Base-by-base conservation (phyloP, 2,329 filamentous ascomycete genomes). In the Fusarium nygamai region DNA sequence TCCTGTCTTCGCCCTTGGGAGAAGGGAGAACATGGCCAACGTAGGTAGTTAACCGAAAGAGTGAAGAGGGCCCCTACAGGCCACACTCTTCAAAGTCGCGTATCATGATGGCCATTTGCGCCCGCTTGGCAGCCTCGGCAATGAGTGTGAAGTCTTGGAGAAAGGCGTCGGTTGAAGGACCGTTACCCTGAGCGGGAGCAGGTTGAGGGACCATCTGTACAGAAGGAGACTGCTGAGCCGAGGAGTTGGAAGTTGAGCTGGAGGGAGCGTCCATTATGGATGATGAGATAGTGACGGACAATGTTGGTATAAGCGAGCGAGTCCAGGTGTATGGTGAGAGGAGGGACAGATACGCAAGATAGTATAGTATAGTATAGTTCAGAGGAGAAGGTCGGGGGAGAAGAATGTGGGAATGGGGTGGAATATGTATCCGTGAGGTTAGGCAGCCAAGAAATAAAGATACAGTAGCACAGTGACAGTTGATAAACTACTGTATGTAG, bases 61-160 rank as follows among this genome's bases (percentile, higher is more conserved):
- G 20, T 38, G 19, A 38, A 38, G 19, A 38, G 39, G n/a, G n/a
- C n/a, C 33, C 47, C 70, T 72, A 89, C 53, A 94, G 83, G 61
- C 89, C 90, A 79, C 93, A 88, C 73, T 91, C 90, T 79, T 94
- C 94, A 80, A 98, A 88, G 83, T 98, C 96, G 71, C 95, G 89
- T 87, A 95, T 93, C 81, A 98, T 86, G 79, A 95, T 91, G 47
- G 94, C 94, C 87, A 98, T 93, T 83, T 98, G 94, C 16, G 96
- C 96, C 47, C 95, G 88, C 84, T 97, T 98, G 48, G 95, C 96
- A 5, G 96, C 96, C 86, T 98, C 96, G 41, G 95, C 95, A 47
- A 98, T 89, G 36, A 98, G 89, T 67, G 90, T 96, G 79, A 96
- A 94, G 82, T 97, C 92, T 78, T 92, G 91, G 69, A 97, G 88